Percentiles rank a stretch among this genome's conserved stretches.
These are phyloP conservation scores for Penicillium sp. DNA, from an alignment of 2,329 filamentous ascomycete genomes.

Conservation along the genomic window DNA sequence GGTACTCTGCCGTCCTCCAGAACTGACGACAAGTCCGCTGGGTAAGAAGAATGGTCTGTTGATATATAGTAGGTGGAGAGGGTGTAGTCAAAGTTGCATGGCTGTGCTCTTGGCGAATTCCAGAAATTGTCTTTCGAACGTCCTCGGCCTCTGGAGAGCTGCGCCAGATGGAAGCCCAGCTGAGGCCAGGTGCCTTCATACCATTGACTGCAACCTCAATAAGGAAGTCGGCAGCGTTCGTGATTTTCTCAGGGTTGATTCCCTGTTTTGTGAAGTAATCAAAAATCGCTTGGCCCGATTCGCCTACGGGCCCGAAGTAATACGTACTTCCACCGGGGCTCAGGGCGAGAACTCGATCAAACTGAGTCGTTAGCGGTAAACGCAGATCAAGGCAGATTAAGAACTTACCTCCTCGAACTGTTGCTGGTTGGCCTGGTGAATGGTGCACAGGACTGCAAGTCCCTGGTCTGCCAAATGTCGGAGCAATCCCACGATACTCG, in stretches of 20 bases:
- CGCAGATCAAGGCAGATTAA: background rate
- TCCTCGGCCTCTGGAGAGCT: conserved; percentile 59
- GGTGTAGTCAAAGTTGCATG: conserved; percentile 22
- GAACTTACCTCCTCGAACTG: conserved; percentile 50
- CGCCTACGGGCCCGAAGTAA: conserved; percentile 64
- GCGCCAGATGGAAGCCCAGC: conserved; percentile 71
- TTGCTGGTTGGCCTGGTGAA: conserved; percentile 66
- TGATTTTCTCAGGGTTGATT: conserved; percentile 49
- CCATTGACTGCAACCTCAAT: conserved; percentile 70
- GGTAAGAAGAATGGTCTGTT: conserved; percentile 66
- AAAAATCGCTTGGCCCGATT: conserved; percentile 56
- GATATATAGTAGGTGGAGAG: conserved; percentile 48
- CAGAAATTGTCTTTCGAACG: conserved; percentile 63
- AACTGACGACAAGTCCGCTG: conserved; percentile 68
- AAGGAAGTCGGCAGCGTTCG: conserved; percentile 55
- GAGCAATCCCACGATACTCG: conserved; percentile 63
- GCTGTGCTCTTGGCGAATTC: conserved; percentile 54
- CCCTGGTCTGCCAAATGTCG: conserved; percentile 63
- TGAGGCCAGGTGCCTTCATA: conserved; percentile 39
- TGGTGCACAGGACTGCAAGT: conserved; percentile 68
- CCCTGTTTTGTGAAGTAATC: conserved; percentile 57
- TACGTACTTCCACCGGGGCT: conserved; percentile 66
- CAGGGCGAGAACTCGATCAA: conserved; percentile 68
- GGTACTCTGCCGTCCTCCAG: conserved; percentile 71
- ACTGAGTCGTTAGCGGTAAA: conserved; percentile 47